A percentile compares a stretch with the other conserved stretches of the same genome.
Evolutionary conservation across 768 basidiomycete genomes (phyloP).

Genomic region (Russula sp.): DNA sequence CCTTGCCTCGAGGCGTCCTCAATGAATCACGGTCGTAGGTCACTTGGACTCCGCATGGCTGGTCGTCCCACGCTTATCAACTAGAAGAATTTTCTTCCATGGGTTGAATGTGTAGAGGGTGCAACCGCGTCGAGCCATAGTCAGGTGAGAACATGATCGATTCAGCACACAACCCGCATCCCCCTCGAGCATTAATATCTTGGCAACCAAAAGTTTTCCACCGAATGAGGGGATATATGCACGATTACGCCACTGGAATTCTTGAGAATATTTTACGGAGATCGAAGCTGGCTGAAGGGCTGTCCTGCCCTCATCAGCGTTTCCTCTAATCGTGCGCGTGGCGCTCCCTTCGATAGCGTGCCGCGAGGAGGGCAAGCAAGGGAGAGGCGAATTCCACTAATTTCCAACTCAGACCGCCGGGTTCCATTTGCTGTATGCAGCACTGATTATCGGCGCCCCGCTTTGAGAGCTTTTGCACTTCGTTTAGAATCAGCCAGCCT

Average conservation of each 20-base stretch:
- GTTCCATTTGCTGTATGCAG: not conserved
- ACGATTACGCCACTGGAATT: not conserved
- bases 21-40: not conserved
- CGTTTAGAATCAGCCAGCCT: not conserved
- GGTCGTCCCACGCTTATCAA: not conserved
- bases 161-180: not conserved
- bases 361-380: not conserved
- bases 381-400: not conserved
- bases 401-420: slow-evolving; percentile 8
- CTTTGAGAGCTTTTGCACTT: slow-evolving; percentile 4
- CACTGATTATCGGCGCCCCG: not conserved
- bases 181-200: not conserved
- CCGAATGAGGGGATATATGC: not conserved
- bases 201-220: not conserved
- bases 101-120: no score
- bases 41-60: not conserved
- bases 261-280: no score
- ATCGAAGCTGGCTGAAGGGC: not conserved
- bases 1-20: not conserved
- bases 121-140: no score
- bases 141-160: no score
- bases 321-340: not conserved
- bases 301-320: not conserved
- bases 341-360: slow-evolving; percentile 1
- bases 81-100: not conserved